Evolutionary conservation across 2,329 filamentous ascomycete species (phyloP), one percentile per base, ranked within the genome.

Genomic region (Paraphaeosphaeria minitans): DNA sequence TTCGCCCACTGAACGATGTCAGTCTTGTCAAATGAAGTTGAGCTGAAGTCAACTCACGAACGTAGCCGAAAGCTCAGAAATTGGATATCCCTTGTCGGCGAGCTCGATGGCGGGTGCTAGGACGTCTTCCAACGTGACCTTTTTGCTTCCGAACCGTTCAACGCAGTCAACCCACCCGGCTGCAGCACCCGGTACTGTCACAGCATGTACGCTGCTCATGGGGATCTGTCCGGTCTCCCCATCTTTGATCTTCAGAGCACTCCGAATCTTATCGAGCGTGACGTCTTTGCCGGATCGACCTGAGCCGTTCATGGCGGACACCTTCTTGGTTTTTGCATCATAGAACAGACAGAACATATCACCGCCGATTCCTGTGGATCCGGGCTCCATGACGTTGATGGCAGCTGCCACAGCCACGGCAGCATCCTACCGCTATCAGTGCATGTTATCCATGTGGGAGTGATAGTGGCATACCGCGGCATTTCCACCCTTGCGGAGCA

Each of bases 331-430:
- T 67, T 89, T 85, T 43, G 92, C 92, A 73, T 96, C 86, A 81
- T 94, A 98, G 82, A 87, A 97, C 37, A 98, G 86, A 76, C 93
- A 93, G 80, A 98, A 99, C 88, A 97, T 93, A 79, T 99, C 95
- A 62, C 95, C 95, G 57, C 95, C 95, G 60, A 99, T 97, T 42
- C 95, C 95, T 0, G 95, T 98, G 6, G 91, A 95, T 59, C 88
- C 88, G 8, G 95, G 95, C 74, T 99, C 95, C 0, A 94, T 97
- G 73, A 98, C 86, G 78, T 97, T 98, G 57, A 99, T 83, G 5
- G 88, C 93, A 33, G 95, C 95, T 46, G 95, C 94, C 61, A 96
- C 92, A 45, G 95, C 95, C 4, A 98, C 92, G 9, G 95, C 94
- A n/a, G 95, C 94, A 81, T 98, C 94, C 92, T 96, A 45, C 14